Conservation (phyloP, 2,329 filamentous ascomycete species). For the Talaromyces sp. region DNA sequence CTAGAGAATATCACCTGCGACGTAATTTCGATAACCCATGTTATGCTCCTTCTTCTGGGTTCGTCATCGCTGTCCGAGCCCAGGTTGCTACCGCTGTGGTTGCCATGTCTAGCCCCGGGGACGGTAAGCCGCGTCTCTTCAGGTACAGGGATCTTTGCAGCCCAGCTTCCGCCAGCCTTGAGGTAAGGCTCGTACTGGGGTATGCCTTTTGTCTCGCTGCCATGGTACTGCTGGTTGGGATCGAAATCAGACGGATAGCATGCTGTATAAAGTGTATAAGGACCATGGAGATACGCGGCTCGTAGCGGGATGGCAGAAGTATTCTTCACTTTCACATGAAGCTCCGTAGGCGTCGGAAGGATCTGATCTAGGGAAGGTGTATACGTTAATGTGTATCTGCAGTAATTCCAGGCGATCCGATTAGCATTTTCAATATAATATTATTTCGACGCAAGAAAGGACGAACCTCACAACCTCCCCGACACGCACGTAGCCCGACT, state of each 20-base stretch:
- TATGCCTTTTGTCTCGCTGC: slow-evolving; percentile 68
- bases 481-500: slow-evolving; percentile 86
- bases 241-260: slow-evolving; percentile 82
- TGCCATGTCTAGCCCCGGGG: slow-evolving; percentile 33
- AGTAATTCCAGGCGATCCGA: background rate
- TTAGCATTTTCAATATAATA: background rate
- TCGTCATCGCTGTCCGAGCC: slow-evolving; percentile 28
- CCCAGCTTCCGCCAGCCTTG: slow-evolving; percentile 88
- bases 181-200: slow-evolving; percentile 95
- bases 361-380: slow-evolving; percentile 86
- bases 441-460: background rate
- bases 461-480: slow-evolving; percentile 85
- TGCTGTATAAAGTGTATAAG: slow-evolving; percentile 84
- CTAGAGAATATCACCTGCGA: slow-evolving; percentile 94
- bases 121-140: slow-evolving; percentile 64
- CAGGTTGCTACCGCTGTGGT: slow-evolving; percentile 29
- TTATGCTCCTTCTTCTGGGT: slow-evolving; percentile 55
- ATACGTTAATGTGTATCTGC: slow-evolving; percentile 79
- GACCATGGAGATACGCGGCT: slow-evolving; percentile 93
- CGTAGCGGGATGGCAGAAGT: slow-evolving; percentile 85
- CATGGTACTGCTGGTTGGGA: slow-evolving; percentile 73
- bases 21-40: slow-evolving; percentile 87
- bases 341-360: slow-evolving; percentile 74
- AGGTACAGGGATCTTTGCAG: slow-evolving; percentile 75
- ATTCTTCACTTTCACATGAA: slow-evolving; percentile 88